Base-by-base conservation (phyloP, 495 filamentous ascomycete species). In the Elasticomyces elasticus region DNA sequence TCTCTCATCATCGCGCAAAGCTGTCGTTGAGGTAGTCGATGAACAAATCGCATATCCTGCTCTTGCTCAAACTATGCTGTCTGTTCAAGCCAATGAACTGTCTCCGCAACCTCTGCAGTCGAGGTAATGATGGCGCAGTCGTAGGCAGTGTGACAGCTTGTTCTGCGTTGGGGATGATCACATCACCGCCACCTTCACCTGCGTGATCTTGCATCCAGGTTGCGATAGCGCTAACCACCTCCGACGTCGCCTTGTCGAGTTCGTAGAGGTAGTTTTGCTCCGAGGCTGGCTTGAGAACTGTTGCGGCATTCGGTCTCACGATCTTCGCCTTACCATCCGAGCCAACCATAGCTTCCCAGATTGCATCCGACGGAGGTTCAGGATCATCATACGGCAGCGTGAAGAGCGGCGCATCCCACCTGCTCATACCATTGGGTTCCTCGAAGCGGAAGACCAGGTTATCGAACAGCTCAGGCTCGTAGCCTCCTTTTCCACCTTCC, bases 371-470 rank as follows among this genome's bases (percentile, higher is more conserved):
- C 17, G 79, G 81, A 4, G 82, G 82, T n/a, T 70, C 65, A 35
- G 76, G 72, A 64, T 98, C 92, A 12, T 83, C 78, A 74, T 81
- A 89, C 11, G 86, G 79, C 0, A 96, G 81, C 9, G 89, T 91
- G 72, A 96, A 97, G 20, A 96, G 76, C 5, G 92, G 92, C 58
- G 83, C 86, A 67, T 98, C 92, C 92, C 92, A 98, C 43, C 92
- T 78, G 15, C 79, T 86, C 85, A 96, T 91, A 46, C 85, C 83
- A 71, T 90, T 95, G 13, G 92, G 92, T 71, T 97, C 92, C 69
- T 98, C 92, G 67, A 94, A 95, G 44, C 92, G 81, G 65, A 90
- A 95, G 44, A 96, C 82, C 17, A 98, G 79, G 67, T 96, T 95
- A 63, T 95, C 85, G 73, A 94, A 88, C 58, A 87, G 81, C 3